Base-by-base conservation (phyloP, 2,329 filamentous ascomycete genomes). In the Whalleya microplaca region DNA sequence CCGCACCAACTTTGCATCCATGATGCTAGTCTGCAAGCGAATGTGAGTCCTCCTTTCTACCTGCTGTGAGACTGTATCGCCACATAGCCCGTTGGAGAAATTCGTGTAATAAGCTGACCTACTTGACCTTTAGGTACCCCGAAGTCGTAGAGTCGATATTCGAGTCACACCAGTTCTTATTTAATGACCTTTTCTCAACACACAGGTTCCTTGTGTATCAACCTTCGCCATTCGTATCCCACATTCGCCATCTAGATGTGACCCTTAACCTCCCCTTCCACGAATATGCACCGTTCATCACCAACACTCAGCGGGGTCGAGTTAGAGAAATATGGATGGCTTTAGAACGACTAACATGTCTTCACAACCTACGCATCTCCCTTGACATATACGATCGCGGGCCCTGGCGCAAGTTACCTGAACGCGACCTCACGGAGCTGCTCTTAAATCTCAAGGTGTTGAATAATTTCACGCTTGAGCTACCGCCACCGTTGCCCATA, bases 131-230 rank as follows among this genome's bases (percentile, higher is more conserved):
- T 56, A 72, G 70, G 66, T 67, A 71, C 50, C 69, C 67, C 19
- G 70, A 72, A 58, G 65, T 69, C 9, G 49, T 70, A 21, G 62
- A 66, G 20, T 71, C 70, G 2, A 69, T 71, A 19, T 61, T 72
- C 18, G 68, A 72, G 49, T 65, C 56, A 3, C 67, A 72, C 47
- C 65, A 64, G 21, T 64, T 72, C 40, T 51, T 70, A 20, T 68
- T 71, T 56, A 71, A 69, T 59, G 66, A 70, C 21, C 37, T 70
- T 16, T 64, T 64, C 55, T 64, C 69, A 2, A 65, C 66, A 2
- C 60, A 71, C 19, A 61, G 62, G 23, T 71, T 72, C 52, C 63
- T 72, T 48, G 64, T 66, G 37, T 59, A 61, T 21, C 53, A 54
- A 12, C 62, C 63, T n/a, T 65, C 68, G 18, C 59, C 64, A 10